A percentile compares a stretch with the other conserved stretches of the same genome.
These are phyloP conservation scores for Talaromyces verruculosus DNA, from an alignment of 2,329 filamentous ascomycete genomes.

Conservation along the genomic window DNA sequence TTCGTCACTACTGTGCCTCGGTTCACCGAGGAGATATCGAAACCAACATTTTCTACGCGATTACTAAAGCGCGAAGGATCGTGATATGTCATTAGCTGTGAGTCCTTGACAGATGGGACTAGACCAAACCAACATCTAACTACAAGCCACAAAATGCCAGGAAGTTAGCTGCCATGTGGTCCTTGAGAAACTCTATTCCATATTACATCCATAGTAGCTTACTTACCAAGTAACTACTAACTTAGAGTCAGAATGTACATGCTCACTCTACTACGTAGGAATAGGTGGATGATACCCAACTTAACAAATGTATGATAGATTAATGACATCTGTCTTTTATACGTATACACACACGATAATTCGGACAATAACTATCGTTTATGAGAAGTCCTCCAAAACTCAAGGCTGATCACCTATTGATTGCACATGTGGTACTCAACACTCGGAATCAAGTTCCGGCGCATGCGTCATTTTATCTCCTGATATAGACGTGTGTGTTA, in stretches of 20 bases:
- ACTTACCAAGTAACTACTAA: not conserved
- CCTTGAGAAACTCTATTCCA: not conserved
- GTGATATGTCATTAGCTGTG: not conserved
- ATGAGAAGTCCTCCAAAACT: no score
- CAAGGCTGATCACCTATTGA: not conserved
- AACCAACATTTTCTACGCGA: not conserved
- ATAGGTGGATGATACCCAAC: not conserved
- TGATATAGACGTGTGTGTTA: not conserved
- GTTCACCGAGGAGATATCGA: not conserved
- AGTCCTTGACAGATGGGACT: not conserved
- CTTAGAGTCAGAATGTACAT: no score
- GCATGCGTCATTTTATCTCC: not conserved
- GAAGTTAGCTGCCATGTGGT: not conserved
- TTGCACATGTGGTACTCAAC: not conserved
- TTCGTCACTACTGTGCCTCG: not conserved
- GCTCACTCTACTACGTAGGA: no score
- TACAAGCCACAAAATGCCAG: conserved; percentile 4
- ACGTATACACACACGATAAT: not conserved
- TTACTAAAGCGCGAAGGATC: not conserved
- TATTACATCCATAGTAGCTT: not conserved
- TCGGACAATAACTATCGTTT: no score
- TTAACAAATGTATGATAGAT: not conserved
- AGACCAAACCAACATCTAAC: not conserved
- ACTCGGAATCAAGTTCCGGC: not conserved
- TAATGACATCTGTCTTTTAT: not conserved